These are phyloP conservation scores for Musa beccarii DNA, from an alignment of 176 grass and related monocot species.

Conservation along the genomic window DNA sequence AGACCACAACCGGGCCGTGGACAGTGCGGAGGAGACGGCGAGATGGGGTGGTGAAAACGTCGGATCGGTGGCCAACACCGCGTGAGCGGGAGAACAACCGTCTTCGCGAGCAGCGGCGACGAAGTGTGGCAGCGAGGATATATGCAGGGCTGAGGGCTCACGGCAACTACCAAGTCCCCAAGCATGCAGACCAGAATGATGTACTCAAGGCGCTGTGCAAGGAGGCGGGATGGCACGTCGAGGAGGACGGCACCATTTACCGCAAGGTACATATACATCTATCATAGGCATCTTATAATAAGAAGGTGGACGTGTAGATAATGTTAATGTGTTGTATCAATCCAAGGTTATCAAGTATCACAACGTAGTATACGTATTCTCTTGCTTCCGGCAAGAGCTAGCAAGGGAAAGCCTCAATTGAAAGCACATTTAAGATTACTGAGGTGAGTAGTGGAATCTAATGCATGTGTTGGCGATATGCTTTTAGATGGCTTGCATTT, in stretches of 20 bases:
- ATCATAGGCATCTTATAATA: too few relatives aligned
- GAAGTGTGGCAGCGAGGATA: conserved; percentile 52
- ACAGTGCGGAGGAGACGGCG: conserved; percentile 40
- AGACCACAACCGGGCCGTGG: conserved; percentile 64
- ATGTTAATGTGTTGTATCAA: too few relatives aligned
- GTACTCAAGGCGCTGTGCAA: conserved; percentile 69
- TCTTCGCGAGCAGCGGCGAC: conserved; percentile 48
- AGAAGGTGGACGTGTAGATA: too few relatives aligned
- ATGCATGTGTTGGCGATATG: too few relatives aligned
- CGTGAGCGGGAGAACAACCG: conserved; percentile 80
- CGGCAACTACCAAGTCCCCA: conserved; percentile 59
- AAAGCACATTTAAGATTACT: too few relatives aligned
- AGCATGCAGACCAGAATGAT: conserved; percentile 89
- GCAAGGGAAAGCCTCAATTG: too few relatives aligned
- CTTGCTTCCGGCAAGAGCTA: too few relatives aligned
- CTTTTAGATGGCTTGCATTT: too few relatives aligned
- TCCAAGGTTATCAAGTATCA: too few relatives aligned
- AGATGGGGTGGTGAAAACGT: conserved; percentile 36
- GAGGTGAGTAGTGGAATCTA: too few relatives aligned
- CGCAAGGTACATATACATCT: conserved; percentile 26
- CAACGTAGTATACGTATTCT: too few relatives aligned
- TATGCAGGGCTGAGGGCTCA: conserved; percentile 55
- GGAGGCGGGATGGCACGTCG: conserved; percentile 70
- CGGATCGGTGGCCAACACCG: conserved; percentile 51
- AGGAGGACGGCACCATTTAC: conserved; percentile 64